Conservation (phyloP, 805 yeast genomes). For the Barnettozyma pratensis region DNA sequence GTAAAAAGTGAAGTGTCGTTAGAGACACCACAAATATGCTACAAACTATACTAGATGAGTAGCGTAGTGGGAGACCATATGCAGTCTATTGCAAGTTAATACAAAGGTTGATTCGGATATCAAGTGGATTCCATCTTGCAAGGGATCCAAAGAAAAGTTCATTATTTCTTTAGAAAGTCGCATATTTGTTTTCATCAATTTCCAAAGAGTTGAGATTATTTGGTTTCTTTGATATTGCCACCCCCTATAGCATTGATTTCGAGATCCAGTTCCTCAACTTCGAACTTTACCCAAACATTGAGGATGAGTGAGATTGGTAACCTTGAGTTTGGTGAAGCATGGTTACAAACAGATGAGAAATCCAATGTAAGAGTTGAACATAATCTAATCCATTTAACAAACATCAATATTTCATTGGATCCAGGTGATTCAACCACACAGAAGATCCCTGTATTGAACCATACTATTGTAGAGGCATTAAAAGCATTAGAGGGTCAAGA, state of each 20-base stretch:
- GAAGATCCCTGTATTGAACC: background rate
- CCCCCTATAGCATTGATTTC: constrained; percentile 29
- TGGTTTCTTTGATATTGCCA: constrained; percentile 28
- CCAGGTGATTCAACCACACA: background rate
- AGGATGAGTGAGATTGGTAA: constrained; percentile 29
- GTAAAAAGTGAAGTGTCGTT: no score
- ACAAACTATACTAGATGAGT: no score
- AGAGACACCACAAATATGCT: no score
- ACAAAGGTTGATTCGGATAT: no score
- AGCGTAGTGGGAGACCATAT: no score
- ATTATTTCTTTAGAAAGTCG: constrained; percentile 7
- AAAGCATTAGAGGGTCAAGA: background rate
- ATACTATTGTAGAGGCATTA: background rate
- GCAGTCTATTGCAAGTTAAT: no score
- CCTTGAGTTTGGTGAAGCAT: constrained; percentile 23
- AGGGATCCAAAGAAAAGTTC: no score
- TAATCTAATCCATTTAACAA: constrained; percentile 1
- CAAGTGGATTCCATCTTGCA: no score
- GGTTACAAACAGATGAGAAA: constrained; percentile 16
- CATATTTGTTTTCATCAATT: constrained; percentile 26
- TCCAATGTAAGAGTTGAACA: background rate
- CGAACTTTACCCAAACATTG: constrained; percentile 26
- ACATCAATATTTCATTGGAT: background rate
- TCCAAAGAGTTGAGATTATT: constrained; percentile 22
- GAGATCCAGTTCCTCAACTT: constrained; percentile 25